A percentile compares a stretch with the other conserved stretches of the same genome.
These are phyloP conservation scores for Coniochaeta hoffmannii DNA, from an alignment of 2,329 filamentous ascomycete species.

Conservation along the genomic window DNA sequence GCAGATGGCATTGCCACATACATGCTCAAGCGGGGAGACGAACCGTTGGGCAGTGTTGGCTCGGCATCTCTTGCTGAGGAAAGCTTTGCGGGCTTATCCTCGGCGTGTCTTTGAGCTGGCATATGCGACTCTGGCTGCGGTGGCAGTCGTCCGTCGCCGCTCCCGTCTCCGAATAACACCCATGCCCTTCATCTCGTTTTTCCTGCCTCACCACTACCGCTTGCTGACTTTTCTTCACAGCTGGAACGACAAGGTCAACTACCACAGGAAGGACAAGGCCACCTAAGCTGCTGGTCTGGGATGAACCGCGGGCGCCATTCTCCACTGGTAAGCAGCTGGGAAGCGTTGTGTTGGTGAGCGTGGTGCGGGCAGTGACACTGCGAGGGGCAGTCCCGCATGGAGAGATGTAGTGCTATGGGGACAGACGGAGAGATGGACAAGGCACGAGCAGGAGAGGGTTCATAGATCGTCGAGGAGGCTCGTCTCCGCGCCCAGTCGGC, in stretches of 20 bases:
- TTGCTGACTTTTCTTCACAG: constrained; percentile 33
- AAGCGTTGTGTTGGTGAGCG: background rate
- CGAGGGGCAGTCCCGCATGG: background rate
- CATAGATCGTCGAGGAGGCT: background rate
- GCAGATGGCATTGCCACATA: no score
- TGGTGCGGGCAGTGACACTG: background rate
- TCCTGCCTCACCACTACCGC: background rate
- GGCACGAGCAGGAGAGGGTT: background rate
- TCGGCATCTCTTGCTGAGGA: no score
- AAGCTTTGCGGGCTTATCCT: no score
- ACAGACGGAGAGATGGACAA: background rate
- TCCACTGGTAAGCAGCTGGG: background rate
- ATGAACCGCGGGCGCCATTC: no score
- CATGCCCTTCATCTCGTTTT: no score
- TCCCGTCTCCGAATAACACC: no score
- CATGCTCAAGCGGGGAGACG: no score
- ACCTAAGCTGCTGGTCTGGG: constrained; percentile 25
- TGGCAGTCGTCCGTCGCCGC: no score
- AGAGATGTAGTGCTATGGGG: constrained; percentile 3
- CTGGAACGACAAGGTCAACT: constrained; percentile 96
- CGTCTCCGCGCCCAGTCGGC: constrained; percentile 4
- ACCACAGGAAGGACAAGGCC: constrained; percentile 86
- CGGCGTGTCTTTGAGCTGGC: no score
- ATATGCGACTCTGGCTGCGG: no score
- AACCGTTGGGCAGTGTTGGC: no score